Base-by-base conservation (phyloP, 2,329 filamentous ascomycete genomes). In the Fusarium circinatum region DNA sequence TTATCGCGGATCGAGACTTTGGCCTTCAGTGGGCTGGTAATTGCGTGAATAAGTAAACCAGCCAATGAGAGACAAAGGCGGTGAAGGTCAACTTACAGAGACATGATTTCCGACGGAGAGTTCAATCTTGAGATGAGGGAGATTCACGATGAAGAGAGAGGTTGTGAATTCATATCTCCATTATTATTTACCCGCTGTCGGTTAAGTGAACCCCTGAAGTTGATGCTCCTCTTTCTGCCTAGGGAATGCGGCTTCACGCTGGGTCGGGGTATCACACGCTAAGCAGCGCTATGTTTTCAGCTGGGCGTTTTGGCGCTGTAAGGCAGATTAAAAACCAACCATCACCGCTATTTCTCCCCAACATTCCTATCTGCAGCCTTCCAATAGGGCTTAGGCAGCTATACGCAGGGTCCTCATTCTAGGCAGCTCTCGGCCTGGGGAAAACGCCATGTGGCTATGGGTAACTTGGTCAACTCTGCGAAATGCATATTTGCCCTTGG, bases 1-100 rank as follows among this genome's bases (percentile, higher is more conserved):
- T 80, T 73, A 70, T 87, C 84, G 34, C 85, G 84, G 71, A 87
- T 79, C 47, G 80, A 80, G 68, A 85, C 66, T 62, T 83, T 82
- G 48, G 83, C 79, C 72, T 84, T 84, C 58, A 86, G 79, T 0
- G 85, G 84, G 52, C 85, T 87, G 38, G 30, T n/a, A 24, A 3
- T 24, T 12, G 11, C 17, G 17, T 55, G 15, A 13, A 18, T 72
- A 44, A 72, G 62, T n/a, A 32, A 39, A 24, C 8, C 15, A 24
- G 17, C 32, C 17, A 57, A 39, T 28, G 18, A 36, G 17, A 36
- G 22, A 24, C 9, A 30, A 6, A 17, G 3, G 5, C 8, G 14
- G 8, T n/a, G 12, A 36, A 54, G 22, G 13, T 11, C 6, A 39
- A 52, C 70, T 62, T 49, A 70, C 69, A 73, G 69, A 56, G 30